Base-by-base conservation (phyloP, 2,329 filamentous ascomycete genomes). In the Diaporthe caulivora region DNA sequence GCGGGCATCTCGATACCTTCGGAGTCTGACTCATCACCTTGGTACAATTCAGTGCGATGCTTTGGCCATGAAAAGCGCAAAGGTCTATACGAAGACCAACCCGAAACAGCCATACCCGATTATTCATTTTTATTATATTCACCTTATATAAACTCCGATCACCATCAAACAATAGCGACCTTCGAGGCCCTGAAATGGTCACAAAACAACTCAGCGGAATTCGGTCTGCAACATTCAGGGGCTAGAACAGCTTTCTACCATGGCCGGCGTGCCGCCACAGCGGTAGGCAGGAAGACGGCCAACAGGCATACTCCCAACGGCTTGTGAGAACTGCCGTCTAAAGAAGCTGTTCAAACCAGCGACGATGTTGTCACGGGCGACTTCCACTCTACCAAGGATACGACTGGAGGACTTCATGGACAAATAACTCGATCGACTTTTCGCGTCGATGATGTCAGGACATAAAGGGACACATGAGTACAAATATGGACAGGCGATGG, bases 401-500 rank as follows among this genome's bases (percentile, higher is more conserved):
- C 37, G 21, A n/a, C 21, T 40, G 53, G 24, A 49, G 29, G 42
- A 60, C 51, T 51, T 58, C 31, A 53, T 51, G 44, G 13, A 58
- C 21, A 26, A 51, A 62, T 53, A 71, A 31, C 11, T 71, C n/a
- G 13, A 67, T 51, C 13, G 47, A 53, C 21, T 67, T 67, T 53
- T 67, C 15, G 31, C 62, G 8, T 53, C 62, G 49, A 67, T 29
- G 44, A 53, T 60, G 29, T 60, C 44, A 51, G 68, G 69, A 69
- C 53, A 40, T 62, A 60, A 60, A 11, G 55, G 55, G 31, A 62
- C 42, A 51, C n/a, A 40, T 58, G 55, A 58, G 68, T 71, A 71
- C 42, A 71, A 62, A 71, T 51, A n/a, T n/a, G n/a, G 34, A 53
- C 17, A 21, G 40, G 40, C 44, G 26, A 62, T 9, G 54, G 21